Percentiles rank a stretch among this genome's conserved stretches.
phyloP scores from a whole-genome alignment of 2,329 filamentous ascomycete species.

The Sordariomycetes sp. region DNA sequence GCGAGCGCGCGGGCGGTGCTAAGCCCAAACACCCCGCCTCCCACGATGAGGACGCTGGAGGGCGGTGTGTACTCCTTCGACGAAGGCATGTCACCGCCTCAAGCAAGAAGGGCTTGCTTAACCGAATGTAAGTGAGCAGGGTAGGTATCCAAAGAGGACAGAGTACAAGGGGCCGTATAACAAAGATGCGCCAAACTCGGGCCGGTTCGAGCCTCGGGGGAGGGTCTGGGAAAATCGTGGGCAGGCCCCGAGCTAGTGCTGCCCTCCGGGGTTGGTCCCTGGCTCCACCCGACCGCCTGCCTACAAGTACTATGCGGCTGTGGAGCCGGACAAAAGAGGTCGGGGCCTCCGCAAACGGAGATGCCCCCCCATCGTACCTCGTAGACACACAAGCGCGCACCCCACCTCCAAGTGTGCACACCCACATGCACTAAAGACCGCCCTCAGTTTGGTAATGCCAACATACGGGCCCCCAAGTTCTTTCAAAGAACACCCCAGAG shows the following conservation, averaged over 20 bases:
- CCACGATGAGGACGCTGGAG: constrained; percentile 54
- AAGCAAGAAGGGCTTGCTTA: neutral
- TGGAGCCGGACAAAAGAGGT: neutral
- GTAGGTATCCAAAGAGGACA: neutral
- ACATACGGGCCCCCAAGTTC: too few species aligned
- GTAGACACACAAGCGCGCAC: too few species aligned
- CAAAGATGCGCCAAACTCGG: neutral
- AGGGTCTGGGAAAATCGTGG: neutral
- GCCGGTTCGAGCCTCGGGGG: neutral
- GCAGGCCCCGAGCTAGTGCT: neutral
- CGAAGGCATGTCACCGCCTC: neutral
- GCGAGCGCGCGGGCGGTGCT: constrained; percentile 57
- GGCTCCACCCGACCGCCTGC: neutral
- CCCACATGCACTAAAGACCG: too few species aligned
- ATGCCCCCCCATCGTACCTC: neutral
- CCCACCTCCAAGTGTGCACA: too few species aligned
- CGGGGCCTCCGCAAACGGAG: neutral
- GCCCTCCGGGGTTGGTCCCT: neutral
- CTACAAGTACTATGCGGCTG: too few species aligned
- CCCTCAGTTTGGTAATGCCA: too few species aligned
- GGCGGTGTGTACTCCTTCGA: constrained; percentile 14
- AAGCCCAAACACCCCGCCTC: constrained; percentile 55
- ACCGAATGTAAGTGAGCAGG: neutral
- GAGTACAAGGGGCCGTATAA: neutral
- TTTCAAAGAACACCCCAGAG: too few species aligned